Conservation (phyloP, 306 rosid genomes). For the Ochetophila trinervis region DNA sequence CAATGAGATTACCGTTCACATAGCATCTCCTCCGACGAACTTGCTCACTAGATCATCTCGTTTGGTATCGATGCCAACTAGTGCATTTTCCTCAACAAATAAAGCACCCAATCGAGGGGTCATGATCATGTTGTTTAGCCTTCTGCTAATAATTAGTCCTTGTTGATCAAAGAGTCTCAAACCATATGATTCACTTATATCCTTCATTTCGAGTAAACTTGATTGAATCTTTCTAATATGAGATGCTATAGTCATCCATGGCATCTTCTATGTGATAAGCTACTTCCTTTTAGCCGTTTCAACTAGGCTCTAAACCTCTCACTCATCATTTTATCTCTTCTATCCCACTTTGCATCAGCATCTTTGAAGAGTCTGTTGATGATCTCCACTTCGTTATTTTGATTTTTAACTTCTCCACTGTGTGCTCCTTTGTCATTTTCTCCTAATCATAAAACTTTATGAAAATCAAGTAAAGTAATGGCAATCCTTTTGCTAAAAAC, state of each 20-base stretch:
- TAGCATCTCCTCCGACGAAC: not conserved
- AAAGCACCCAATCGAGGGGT: not conserved
- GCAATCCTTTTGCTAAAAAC: not conserved
- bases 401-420: not conserved
- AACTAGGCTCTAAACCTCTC: not conserved
- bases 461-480: not conserved
- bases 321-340: not conserved
- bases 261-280: constrained; percentile 20
- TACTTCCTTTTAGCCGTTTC: constrained; percentile 1
- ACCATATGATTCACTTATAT: constrained; percentile 22
- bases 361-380: not conserved
- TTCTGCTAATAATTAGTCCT: not conserved
- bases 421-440: constrained; percentile 4
- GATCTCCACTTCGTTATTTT: not conserved
- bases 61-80: not conserved
- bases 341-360: constrained; percentile 2
- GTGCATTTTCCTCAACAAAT: not conserved
- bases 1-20: not conserved
- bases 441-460: not conserved
- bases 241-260: constrained; percentile 10
- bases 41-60: not conserved
- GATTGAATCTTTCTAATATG: constrained; percentile 22
- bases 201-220: constrained; percentile 20
- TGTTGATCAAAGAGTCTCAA: constrained; percentile 3
- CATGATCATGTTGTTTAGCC: not conserved